Percentiles rank a stretch among this genome's conserved stretches.
Evolutionary conservation across 352 stramenopile species (phyloP).

Genomic region (Phytophthora kernoviae): DNA sequence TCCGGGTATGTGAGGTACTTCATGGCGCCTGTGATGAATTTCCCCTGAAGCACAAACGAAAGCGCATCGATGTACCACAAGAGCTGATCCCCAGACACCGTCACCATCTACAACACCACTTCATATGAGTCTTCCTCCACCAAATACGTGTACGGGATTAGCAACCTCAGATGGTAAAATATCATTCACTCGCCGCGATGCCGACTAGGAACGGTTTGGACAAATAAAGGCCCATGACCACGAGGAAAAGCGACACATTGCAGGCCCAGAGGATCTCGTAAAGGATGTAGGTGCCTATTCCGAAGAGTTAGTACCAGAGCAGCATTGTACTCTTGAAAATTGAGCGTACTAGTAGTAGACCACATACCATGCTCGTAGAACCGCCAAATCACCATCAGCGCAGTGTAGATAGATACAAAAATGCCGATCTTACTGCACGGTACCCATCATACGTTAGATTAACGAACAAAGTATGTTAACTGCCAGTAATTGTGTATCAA

Average conservation of each 20-base stretch:
- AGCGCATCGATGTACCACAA: constrained; percentile 91
- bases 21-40: constrained; percentile 89
- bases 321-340: background rate
- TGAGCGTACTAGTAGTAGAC: background rate
- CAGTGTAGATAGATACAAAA: constrained; percentile 59
- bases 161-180: background rate
- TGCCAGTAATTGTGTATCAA: background rate
- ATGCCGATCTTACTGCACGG: constrained; percentile 47
- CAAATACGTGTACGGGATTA: background rate
- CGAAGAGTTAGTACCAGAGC: background rate
- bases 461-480: background rate
- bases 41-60: constrained; percentile 73
- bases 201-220: constrained; percentile 86
- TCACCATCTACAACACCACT: constrained; percentile 68
- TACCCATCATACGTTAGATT: background rate
- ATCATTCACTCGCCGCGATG: constrained; percentile 50
- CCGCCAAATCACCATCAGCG: constrained; percentile 53
- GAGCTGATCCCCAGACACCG: constrained; percentile 93
- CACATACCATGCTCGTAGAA: constrained; percentile 65
- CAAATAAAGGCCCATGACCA: constrained; percentile 68
- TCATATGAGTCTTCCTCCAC: background rate
- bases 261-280: constrained; percentile 85
- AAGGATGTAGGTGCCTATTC: constrained; percentile 71
- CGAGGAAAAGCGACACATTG: constrained; percentile 76
- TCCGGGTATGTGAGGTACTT: constrained; percentile 90